Base-by-base conservation (phyloP, 352 stramenopile genomes). In the Thalassiosira tumida region DNA sequence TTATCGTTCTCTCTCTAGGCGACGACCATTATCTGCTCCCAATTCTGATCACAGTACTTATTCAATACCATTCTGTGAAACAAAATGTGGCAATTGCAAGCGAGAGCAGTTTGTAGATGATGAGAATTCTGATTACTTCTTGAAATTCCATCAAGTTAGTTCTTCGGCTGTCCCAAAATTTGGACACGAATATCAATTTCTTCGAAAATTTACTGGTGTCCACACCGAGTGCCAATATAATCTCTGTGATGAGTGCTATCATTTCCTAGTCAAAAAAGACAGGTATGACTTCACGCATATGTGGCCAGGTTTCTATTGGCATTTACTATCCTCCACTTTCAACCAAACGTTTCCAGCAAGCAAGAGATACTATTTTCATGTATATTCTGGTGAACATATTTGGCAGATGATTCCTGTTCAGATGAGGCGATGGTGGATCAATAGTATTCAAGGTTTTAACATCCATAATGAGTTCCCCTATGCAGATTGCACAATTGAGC, bases 391-490 rank as follows among this genome's bases (percentile, higher is more conserved):
- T 67, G 78, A 86, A 21, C 7, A 21, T 74, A 7, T 86, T 29
- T 86, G 78, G 78, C 15, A 37, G n/a, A 15, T 59, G 6, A 77
- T 86, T n/a, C 78, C 78, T 47, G 3, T 14, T 26, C n/a, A 29
- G 3, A 86, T 86, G 78, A 14, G 78, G n/a, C 13, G 3, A 50
- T 86, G 78, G 78, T 86, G 78, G 78, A 74, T 86, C 21, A 1
- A 74, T 37, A 5, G 4, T 4, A 17, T 31, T 3, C 41, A 26
- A 67, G 62, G 5, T 26, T 31, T 65, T 26, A 65, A 65, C 26
- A 6, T 31, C 31, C 14, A 65, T 31, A 6, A 4, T 3, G 31
- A 7, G 6, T 65, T 31, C 31, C 6, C 21, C 31, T 65, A 65
- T 31, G 14, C 54, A n/a, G 3, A 31, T 6, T 65, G 54, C 54